A percentile compares a stretch with the other conserved stretches of the same genome.
Conservation (phyloP, 2,329 filamentous ascomycete species). For the Kalaharituber pfeilii region DNA sequence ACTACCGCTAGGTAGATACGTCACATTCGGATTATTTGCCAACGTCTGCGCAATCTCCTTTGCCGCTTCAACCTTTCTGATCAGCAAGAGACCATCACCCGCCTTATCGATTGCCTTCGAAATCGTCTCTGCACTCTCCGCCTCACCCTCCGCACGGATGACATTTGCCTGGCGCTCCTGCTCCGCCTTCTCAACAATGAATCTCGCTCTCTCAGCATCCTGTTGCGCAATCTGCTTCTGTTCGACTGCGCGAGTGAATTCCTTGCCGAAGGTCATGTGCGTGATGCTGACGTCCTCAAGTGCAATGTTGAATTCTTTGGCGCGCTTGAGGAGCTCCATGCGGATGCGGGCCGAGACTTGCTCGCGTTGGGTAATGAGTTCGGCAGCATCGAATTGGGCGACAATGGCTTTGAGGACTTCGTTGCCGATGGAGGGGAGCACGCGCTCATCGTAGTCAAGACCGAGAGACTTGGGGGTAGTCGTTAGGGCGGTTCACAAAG, state of each 20-base stretch:
- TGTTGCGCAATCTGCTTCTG: slow-evolving; percentile 99
- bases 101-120: slow-evolving; percentile 81
- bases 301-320: slow-evolving; percentile 94
- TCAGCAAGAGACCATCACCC: slow-evolving; percentile 86
- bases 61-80: slow-evolving; percentile 91
- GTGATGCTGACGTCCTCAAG: slow-evolving; percentile 98
- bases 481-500: no score
- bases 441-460: slow-evolving; percentile 94
- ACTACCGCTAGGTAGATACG: slow-evolving; percentile 66
- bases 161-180: slow-evolving; percentile 98
- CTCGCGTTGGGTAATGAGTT: slow-evolving; percentile 97
- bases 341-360: slow-evolving; percentile 91
- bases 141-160: slow-evolving; percentile 93
- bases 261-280: slow-evolving; percentile 98
- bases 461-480: slow-evolving; percentile 65
- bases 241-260: slow-evolving; percentile 96
- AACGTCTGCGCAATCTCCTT: slow-evolving; percentile 88
- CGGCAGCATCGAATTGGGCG: slow-evolving; percentile 93
- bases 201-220: slow-evolving; percentile 89
- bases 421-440: slow-evolving; percentile 96
- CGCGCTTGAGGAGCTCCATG: slow-evolving; percentile 76
- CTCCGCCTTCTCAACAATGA: slow-evolving; percentile 97
- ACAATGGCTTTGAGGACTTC: slow-evolving; percentile 98
- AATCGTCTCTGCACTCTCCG: slow-evolving; percentile 90
- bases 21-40: slow-evolving; percentile 81